These are phyloP conservation scores for Eucalyptus regnans DNA, from an alignment of 345 rosid genomes.

Conservation along the genomic window DNA sequence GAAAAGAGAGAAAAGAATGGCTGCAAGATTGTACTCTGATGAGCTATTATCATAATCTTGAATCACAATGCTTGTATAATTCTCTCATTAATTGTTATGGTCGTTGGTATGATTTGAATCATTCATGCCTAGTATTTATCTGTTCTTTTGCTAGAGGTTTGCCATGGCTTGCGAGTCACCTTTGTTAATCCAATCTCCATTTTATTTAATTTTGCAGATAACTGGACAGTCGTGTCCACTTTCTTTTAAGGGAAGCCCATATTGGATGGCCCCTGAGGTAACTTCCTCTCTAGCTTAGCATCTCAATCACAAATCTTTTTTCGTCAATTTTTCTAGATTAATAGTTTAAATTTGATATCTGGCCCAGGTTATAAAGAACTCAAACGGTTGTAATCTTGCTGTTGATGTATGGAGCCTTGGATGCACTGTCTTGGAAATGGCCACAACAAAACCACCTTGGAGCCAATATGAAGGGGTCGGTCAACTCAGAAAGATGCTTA, in stretches of 20 bases:
- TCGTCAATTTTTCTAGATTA: background rate
- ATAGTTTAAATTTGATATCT: background rate
- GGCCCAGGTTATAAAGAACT: slow-evolving; percentile 50
- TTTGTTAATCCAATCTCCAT: background rate
- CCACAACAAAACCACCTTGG: slow-evolving; percentile 81
- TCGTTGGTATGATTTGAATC: background rate
- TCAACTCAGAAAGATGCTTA: background rate
- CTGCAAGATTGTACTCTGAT: background rate
- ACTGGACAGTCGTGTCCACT: slow-evolving; percentile 71
- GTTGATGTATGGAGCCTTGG: slow-evolving; percentile 92
- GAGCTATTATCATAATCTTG: background rate
- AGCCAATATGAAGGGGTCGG: slow-evolving; percentile 78
- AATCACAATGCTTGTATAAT: background rate
- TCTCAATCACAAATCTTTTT: background rate
- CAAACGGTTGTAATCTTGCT: slow-evolving; percentile 56
- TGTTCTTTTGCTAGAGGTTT: background rate
- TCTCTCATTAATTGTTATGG: background rate
- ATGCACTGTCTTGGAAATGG: slow-evolving; percentile 81
- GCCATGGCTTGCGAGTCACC: background rate
- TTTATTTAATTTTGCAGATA: slow-evolving; percentile 30
- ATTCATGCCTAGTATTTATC: background rate
- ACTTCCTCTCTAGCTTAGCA: background rate
- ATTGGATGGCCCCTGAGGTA: slow-evolving; percentile 95
- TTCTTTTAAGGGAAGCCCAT: slow-evolving; percentile 79
- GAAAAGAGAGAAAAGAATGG: background rate